Percentiles rank a stretch among this genome's conserved stretches.
phyloP scores from a whole-genome alignment of 768 basidiomycete species.

The Russula ochroleuca region DNA sequence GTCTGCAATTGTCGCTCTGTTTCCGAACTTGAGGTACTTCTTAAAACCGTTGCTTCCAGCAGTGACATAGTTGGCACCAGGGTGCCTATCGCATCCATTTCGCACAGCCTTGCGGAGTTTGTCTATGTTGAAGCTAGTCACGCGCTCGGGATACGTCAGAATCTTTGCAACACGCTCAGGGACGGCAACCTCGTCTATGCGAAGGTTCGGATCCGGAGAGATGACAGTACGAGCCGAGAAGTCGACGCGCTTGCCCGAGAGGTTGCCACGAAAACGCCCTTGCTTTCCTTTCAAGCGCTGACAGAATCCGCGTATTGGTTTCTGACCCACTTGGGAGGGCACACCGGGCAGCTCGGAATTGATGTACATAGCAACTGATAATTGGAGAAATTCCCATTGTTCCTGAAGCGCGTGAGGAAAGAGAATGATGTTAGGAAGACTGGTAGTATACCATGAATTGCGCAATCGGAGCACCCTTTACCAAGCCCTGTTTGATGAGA shows the following conservation, averaged over 20 bases:
- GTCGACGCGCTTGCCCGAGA: constrained; percentile 98
- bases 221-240: constrained; percentile 98
- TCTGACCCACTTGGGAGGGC: constrained; percentile 78
- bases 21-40: constrained; percentile 86
- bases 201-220: constrained; percentile 97
- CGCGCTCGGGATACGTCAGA: constrained; percentile 93
- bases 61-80: constrained; percentile 93
- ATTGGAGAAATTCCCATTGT: constrained; percentile 97
- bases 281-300: constrained; percentile 98
- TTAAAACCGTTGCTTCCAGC: constrained; percentile 74
- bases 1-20: constrained; percentile 75
- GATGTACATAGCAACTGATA: constrained; percentile 95
- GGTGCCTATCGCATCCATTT: constrained; percentile 87
- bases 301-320: constrained; percentile 95
- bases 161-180: constrained; percentile 94
- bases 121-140: constrained; percentile 86
- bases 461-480: constrained; percentile 81
- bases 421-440: constrained; percentile 13
- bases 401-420: constrained; percentile 48
- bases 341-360: constrained; percentile 97
- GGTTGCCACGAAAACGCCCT: constrained; percentile 95
- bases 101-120: constrained; percentile 67
- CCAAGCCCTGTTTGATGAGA: constrained; percentile 83
- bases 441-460: constrained; percentile 69
- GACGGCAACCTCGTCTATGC: constrained; percentile 97